A percentile compares a stretch with the other conserved stretches of the same genome.
Conservation (phyloP, 2,329 filamentous ascomycete species). For the Diplodia intermedia region DNA sequence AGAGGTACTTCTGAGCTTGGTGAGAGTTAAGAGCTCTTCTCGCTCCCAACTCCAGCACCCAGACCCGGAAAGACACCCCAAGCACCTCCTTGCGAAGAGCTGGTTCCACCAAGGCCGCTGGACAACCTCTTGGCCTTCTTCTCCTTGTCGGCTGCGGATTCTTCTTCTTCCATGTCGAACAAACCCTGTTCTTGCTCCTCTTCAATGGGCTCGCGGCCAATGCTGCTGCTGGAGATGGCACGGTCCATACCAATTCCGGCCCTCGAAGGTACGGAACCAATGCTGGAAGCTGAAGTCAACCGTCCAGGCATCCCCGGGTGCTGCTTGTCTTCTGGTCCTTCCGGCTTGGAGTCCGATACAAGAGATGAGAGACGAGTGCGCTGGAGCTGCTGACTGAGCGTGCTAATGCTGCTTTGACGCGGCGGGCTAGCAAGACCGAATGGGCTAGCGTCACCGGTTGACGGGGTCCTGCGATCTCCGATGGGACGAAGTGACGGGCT, state of each 20-base stretch:
- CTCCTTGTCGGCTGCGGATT: conserved; percentile 33
- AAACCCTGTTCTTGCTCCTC: conserved; percentile 52
- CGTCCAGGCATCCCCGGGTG: conserved; percentile 72
- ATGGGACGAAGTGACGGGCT: conserved; percentile 61
- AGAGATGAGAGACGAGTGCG: conserved; percentile 51
- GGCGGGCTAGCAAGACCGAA: conserved; percentile 61
- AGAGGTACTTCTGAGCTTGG: not conserved
- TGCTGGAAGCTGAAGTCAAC: conserved; percentile 45
- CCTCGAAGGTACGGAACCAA: conserved; percentile 38
- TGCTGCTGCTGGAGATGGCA: conserved; percentile 48
- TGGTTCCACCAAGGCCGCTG: not conserved
- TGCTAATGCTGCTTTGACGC: conserved; percentile 65
- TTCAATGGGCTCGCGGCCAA: conserved; percentile 50
- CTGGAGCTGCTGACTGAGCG: conserved; percentile 65
- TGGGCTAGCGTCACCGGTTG: conserved; percentile 57
- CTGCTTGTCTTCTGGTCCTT: conserved; percentile 38
- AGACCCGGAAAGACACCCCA: conserved; percentile 23
- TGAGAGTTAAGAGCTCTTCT: conserved; percentile 13
- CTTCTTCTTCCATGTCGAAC: conserved; percentile 53
- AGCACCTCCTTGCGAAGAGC: conserved; percentile 5
- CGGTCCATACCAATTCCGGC: conserved; percentile 45
- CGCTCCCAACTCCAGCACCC: not conserved
- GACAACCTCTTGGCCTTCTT: conserved; percentile 21
- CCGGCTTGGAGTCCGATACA: conserved; percentile 35
- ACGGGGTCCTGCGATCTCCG: conserved; percentile 51